These are phyloP conservation scores for Phylloporus rhodoxanthus DNA, from an alignment of 768 basidiomycete species.

Conservation along the genomic window DNA sequence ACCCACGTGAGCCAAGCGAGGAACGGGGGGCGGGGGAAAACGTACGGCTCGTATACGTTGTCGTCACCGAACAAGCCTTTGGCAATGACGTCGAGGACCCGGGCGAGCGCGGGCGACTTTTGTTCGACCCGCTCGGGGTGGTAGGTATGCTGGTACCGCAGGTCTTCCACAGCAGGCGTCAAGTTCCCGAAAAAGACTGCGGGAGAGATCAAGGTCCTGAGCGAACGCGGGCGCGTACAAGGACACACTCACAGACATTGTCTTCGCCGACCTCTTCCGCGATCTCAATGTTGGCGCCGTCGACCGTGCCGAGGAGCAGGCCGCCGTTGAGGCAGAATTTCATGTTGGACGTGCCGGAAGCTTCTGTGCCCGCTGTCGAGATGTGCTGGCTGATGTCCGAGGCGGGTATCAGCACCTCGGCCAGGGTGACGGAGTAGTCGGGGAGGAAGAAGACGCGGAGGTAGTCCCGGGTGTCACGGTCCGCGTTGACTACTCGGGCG, in stretches of 20 bases:
- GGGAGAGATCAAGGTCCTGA: not conserved
- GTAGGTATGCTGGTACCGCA: constrained; percentile 83
- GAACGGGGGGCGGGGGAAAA: constrained; percentile 4
- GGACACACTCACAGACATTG: constrained; percentile 71
- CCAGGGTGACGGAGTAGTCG: constrained; percentile 84
- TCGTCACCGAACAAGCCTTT: constrained; percentile 77
- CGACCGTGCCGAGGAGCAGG: constrained; percentile 81
- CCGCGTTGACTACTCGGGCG: constrained; percentile 57
- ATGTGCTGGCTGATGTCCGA: constrained; percentile 96
- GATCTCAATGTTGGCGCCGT: constrained; percentile 96
- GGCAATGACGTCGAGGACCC: constrained; percentile 72
- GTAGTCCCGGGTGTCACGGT: constrained; percentile 82
- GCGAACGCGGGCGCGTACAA: not conserved
- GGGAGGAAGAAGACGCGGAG: constrained; percentile 93
- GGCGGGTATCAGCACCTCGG: constrained; percentile 84
- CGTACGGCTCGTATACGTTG: constrained; percentile 79
- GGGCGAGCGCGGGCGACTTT: constrained; percentile 77
- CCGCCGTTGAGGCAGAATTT: constrained; percentile 91
- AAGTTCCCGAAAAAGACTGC: constrained; percentile 87
- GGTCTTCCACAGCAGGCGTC: constrained; percentile 80
- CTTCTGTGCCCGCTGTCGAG: constrained; percentile 94
- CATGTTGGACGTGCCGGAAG: constrained; percentile 78
- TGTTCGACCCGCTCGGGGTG: constrained; percentile 74
- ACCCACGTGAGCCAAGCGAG: constrained; percentile 12
- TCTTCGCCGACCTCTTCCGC: constrained; percentile 92